A percentile compares a stretch with the other conserved stretches of the same genome.
Conservation (phyloP, 345 rosid genomes). For the Aurinia saxatilis region DNA sequence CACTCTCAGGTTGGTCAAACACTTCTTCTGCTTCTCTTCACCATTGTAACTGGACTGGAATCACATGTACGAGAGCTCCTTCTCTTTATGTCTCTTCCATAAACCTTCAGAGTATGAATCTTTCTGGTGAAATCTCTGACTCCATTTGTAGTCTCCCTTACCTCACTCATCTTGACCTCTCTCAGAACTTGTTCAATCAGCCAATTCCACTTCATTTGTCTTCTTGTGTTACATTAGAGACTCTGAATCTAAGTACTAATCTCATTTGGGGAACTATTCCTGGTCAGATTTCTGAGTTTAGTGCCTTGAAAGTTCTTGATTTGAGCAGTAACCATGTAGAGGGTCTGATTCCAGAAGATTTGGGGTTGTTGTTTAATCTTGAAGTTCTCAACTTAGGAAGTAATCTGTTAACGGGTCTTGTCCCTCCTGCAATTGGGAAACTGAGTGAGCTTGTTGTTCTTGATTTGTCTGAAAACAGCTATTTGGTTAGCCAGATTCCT, state of each 20-base stretch:
- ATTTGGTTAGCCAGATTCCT: slow-evolving; percentile 62
- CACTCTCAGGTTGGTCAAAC: slow-evolving; percentile 70
- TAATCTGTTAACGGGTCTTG: slow-evolving; percentile 67
- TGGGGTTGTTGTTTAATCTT: slow-evolving; percentile 55
- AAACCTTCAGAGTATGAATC: slow-evolving; percentile 72
- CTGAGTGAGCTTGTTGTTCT: slow-evolving; percentile 63
- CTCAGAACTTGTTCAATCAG: slow-evolving; percentile 69
- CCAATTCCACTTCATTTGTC: slow-evolving; percentile 80
- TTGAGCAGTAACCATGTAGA: slow-evolving; percentile 67
- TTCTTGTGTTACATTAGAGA: slow-evolving; percentile 56
- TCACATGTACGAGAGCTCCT: slow-evolving; percentile 50
- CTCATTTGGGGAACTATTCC: slow-evolving; percentile 81
- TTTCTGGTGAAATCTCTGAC: slow-evolving; percentile 80
- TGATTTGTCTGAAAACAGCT: slow-evolving; percentile 74
- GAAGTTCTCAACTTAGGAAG: slow-evolving; percentile 60
- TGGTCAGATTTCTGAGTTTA: slow-evolving; percentile 60
- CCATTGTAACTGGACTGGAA: slow-evolving; percentile 87
- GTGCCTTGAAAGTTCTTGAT: slow-evolving; percentile 49
- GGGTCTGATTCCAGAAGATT: slow-evolving; percentile 67
- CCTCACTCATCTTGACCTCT: slow-evolving; percentile 65
- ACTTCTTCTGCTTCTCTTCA: slow-evolving; percentile 39
- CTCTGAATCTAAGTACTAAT: slow-evolving; percentile 62
- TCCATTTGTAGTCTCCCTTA: slow-evolving; percentile 57
- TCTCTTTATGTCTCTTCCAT: slow-evolving; percentile 56
- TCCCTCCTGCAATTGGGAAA: slow-evolving; percentile 64